These are phyloP conservation scores for Schizophyllum amplum DNA, from an alignment of 1,284 basidiomycete genomes.

Conservation along the genomic window DNA sequence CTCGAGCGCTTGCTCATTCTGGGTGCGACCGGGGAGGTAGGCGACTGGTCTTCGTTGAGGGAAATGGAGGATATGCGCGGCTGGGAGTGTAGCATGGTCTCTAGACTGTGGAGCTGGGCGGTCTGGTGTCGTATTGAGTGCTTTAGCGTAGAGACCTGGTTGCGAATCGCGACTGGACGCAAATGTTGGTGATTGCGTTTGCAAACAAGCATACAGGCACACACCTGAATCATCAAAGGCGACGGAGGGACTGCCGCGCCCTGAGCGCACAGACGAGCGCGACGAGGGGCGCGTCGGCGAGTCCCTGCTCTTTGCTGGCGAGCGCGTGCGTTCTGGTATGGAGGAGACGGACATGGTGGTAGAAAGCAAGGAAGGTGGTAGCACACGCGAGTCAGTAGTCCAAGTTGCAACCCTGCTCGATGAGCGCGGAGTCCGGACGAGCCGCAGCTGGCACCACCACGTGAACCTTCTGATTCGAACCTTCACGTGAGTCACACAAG, in stretches of 20 bases:
- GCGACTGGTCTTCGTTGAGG: conserved; percentile 19
- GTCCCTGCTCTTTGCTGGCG: conserved; percentile 18
- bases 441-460: neutral
- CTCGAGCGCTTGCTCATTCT: conserved; percentile 55
- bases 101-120: conserved; percentile 60
- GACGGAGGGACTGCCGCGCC: conserved; percentile 43
- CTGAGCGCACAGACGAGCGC: conserved; percentile 41
- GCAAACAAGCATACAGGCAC: conserved; percentile 10
- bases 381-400: neutral
- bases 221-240: conserved; percentile 51
- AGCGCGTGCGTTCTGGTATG: neutral
- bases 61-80: conserved; percentile 38
- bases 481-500: neutral
- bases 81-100: conserved; percentile 53
- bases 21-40: conserved; percentile 25
- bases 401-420: too few species aligned
- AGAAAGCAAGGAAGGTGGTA: neutral
- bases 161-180: conserved; percentile 52
- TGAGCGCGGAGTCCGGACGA: too few species aligned
- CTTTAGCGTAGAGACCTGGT: conserved; percentile 67
- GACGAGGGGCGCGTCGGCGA: conserved; percentile 52
- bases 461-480: neutral
- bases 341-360: neutral
- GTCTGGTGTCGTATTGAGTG: conserved; percentile 72
- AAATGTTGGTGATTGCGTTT: conserved; percentile 7